Conservation (phyloP, 225 moss, liverwort and hornwort species). For the Sphagnum tenellum region DNA sequence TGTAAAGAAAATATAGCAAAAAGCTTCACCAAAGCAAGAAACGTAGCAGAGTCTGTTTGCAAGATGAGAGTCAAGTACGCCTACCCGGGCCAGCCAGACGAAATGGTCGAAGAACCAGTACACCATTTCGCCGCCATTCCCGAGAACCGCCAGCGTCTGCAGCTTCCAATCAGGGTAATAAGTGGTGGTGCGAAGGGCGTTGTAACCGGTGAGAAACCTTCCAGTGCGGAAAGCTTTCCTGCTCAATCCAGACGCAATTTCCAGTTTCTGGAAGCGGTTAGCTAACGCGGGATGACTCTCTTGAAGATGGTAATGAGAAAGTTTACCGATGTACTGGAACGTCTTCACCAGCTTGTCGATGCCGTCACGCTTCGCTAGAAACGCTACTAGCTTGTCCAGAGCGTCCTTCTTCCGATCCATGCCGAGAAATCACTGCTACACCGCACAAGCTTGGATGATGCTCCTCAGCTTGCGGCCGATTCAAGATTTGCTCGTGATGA, state of each 20-base stretch:
- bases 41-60: constrained; percentile 15
- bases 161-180: constrained; percentile 23
- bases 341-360: constrained; percentile 49
- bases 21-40: constrained; percentile 2
- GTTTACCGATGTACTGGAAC: constrained; percentile 32
- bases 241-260: constrained; percentile 36
- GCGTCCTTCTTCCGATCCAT: constrained; percentile 34
- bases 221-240: constrained; percentile 45
- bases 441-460: no score
- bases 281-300: constrained; percentile 16
- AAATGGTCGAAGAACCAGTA: constrained; percentile 49
- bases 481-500: no score
- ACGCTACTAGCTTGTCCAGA: constrained; percentile 32
- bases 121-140: constrained; percentile 39
- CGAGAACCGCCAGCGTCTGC: constrained; percentile 25
- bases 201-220: constrained; percentile 40
- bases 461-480: no score
- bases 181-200: constrained; percentile 23
- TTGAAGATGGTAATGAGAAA: constrained; percentile 16
- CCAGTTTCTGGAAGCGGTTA: constrained; percentile 27
- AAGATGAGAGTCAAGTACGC: constrained; percentile 27
- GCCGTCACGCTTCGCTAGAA: constrained; percentile 47
- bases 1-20: not conserved
- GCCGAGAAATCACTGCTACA: not conserved
- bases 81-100: constrained; percentile 28